phyloP scores from a whole-genome alignment of 179 eudicot species.

The Beta corolliflora region DNA sequence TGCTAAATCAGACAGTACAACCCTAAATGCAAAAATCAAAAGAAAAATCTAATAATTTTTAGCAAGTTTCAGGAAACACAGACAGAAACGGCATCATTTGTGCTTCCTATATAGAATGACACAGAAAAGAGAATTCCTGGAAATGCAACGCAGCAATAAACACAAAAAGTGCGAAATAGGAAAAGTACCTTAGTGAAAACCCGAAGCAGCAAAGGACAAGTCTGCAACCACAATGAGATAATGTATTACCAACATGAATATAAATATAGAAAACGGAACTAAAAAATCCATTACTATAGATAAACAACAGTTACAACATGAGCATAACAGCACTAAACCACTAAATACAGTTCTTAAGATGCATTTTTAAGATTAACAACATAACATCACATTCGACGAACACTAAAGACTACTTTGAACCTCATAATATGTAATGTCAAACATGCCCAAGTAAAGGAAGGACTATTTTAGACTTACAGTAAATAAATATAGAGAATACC shows the following conservation, averaged over 20 bases:
- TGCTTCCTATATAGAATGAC: neutral
- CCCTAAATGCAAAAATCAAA: neutral
- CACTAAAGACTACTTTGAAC: too few species aligned
- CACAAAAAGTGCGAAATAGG: neutral
- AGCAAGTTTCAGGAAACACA: neutral
- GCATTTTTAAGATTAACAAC: too few species aligned
- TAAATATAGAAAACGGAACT: neutral
- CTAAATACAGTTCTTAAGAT: too few species aligned
- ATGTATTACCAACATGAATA: neutral
- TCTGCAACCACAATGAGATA: constrained; percentile 42
- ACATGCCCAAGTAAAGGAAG: neutral
- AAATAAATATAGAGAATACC: neutral
- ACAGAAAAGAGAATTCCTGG: neutral
- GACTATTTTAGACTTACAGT: neutral
- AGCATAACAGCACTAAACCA: too few species aligned
- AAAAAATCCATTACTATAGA: neutral
- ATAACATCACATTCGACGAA: too few species aligned
- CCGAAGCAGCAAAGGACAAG: constrained; percentile 81
- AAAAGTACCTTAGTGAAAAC: constrained; percentile 78
- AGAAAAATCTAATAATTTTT: neutral
- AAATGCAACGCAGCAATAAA: neutral
- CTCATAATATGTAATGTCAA: neutral
- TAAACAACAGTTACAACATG: neutral
- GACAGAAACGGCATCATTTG: neutral
- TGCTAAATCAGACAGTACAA: neutral